Base-by-base conservation (phyloP, 352 stramenopile genomes). In the Saprolegnia parasitica region DNA sequence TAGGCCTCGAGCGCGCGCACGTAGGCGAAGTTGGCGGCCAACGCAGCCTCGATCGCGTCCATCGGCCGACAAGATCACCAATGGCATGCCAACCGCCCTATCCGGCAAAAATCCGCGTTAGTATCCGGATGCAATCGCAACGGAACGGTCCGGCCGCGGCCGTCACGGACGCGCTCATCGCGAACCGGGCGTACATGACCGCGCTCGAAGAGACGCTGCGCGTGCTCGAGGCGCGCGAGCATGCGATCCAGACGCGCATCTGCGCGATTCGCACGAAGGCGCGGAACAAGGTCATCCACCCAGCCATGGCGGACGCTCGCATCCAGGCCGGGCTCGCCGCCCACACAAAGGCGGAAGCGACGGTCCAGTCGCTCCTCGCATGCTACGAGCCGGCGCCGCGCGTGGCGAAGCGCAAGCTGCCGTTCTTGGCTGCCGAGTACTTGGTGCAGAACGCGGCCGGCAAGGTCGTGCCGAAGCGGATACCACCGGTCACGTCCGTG, bases 11-110 rank as follows among this genome's bases (percentile, higher is more conserved):
- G 18, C 15, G 16, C 42, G 16, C 18, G 35, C n/a, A 68, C 62
- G 56, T 68, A 68, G 35, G 40, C 42, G 5, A 29, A 32, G 40
- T 68, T 68, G n/a, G 62, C 62, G 9, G 20, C 62, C 29, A 68
- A 10, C 20, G 62, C 62, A 18, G 46, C 62, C 39, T 46, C 47
- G 15, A 68, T 18, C n/a, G 0, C 16, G 40, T 64, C 40, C 56
- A 64, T 64, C 5, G 21, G 21, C 49, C 21, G 29, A 26, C 26
- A 16, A 24, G 49, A 32, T 26, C 20, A 26, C 54, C 2, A 61
- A 20, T 61, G 9, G 8, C 20, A 61, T 35, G 29, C 29, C 29
- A 35, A 35, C 29, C 29, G 29, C 29, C 29, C 29, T 35, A 35
- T 35, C 29, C 29, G 29, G 29, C 29, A 5, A 2, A n/a, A 35